phyloP scores from a whole-genome alignment of 2,329 filamentous ascomycete genomes.

The Neurospora sp. region DNA sequence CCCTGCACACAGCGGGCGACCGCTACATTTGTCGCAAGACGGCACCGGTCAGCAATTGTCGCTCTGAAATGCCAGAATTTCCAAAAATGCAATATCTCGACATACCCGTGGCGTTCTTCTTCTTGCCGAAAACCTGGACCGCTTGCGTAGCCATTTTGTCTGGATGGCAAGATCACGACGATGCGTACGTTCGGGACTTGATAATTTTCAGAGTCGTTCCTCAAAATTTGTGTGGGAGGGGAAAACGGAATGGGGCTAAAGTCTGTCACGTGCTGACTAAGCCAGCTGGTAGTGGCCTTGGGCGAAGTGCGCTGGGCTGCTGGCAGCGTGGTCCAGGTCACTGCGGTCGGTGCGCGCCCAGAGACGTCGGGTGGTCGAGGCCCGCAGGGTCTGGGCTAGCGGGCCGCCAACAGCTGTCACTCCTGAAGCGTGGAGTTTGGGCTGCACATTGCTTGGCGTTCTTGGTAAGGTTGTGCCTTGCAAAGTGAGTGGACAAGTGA shows the following conservation, averaged over 20 bases:
- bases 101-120: slow-evolving; percentile 78
- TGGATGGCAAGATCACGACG: slow-evolving; percentile 23
- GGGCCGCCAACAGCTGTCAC: background rate
- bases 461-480: background rate
- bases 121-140: slow-evolving; percentile 99
- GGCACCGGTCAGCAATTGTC: slow-evolving; percentile 7
- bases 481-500: background rate
- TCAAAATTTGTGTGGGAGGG: slow-evolving; percentile 21
- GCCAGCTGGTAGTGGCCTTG: background rate
- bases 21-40: slow-evolving; percentile 11
- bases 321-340: background rate
- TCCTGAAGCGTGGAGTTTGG: background rate
- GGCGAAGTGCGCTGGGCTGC: background rate
- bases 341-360: background rate
- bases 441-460: background rate
- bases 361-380: background rate
- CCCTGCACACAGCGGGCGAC: slow-evolving; percentile 21
- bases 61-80: slow-evolving; percentile 5
- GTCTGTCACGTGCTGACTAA: slow-evolving; percentile 15
- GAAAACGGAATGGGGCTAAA: slow-evolving; percentile 20
- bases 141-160: slow-evolving; percentile 67
- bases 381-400: background rate
- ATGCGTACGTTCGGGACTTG: slow-evolving; percentile 16
- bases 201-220: slow-evolving; percentile 14
- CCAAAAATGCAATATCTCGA: slow-evolving; percentile 9